Base-by-base conservation (phyloP, 2,329 filamentous ascomycete genomes). In the Thelonectria discophora region DNA sequence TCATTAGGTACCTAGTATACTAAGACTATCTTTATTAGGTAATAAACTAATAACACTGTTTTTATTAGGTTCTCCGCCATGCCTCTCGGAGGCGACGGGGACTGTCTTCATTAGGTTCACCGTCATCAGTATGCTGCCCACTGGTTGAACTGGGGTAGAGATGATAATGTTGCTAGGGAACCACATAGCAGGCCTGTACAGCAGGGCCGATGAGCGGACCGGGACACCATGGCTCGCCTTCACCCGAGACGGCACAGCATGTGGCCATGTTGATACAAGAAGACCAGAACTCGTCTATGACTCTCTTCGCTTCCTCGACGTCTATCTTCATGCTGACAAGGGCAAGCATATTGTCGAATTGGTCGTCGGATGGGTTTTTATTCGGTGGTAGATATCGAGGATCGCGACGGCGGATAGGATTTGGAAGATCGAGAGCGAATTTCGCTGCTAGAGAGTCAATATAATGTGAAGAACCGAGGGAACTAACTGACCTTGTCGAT, bases 131-230 rank as follows among this genome's bases (percentile, higher is more conserved):
- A 27, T 46, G 4, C 4, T 46, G 6, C 18, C 12, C 20, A 17
- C 20, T 20, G 15, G 34, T 21, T 6, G 43, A 12, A n/a, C 15
- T 21, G 20, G 65, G 65, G 43, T 67, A 68, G 17, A 65, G 20
- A 43, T 68, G 56, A 34, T 62, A 68, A 45, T 69, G 65, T 32
- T 65, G 55, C 58, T 64, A 64, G 18, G 65, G 65, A 11, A 69
- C 50, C 46, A 69, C 61, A 24, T 69, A 64, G 40, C 64, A 69
- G 2, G 64, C 65, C 37, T 69, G 60, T 6, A 69, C 13, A 10
- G 17, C 63, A 6, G 65, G 65, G 3, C 67, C 67, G 12, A 65
- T 49, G 13, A 46, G 24, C 4, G 53, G 58, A 10, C 30, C 24
- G 8, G 40, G 15, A 30, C 57, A 64, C 65, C 63, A 67, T 3